Percentiles rank a stretch among this genome's conserved stretches.
Evolutionary conservation across 179 eudicot genomes (phyloP).

Genomic region (Heliamphora pulchella): DNA sequence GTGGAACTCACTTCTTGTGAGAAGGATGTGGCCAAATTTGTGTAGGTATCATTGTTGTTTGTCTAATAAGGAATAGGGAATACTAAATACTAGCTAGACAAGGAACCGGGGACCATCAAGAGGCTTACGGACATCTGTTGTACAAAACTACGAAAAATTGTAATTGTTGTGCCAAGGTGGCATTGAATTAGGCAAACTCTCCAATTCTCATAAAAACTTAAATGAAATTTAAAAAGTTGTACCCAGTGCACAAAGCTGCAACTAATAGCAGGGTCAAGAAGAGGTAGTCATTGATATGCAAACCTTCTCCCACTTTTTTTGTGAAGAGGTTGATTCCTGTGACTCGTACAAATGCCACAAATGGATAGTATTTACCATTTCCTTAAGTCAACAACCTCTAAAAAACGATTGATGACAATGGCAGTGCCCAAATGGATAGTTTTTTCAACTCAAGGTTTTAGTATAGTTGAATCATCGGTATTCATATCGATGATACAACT

Average conservation of each 20-base stretch:
- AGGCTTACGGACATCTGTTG: background rate
- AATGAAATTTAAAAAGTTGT: background rate
- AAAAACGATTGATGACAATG: too few relatives aligned
- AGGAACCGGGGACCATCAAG: background rate
- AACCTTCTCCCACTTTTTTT: background rate
- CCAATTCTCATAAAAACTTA: background rate
- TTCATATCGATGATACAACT: too few relatives aligned
- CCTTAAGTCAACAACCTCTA: too few relatives aligned
- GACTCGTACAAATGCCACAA: too few relatives aligned
- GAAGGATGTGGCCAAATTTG: too few relatives aligned
- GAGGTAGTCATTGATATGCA: background rate
- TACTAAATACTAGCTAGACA: background rate
- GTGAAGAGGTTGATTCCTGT: background rate
- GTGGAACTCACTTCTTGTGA: too few relatives aligned
- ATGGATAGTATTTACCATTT: too few relatives aligned
- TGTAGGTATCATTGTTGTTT: background rate
- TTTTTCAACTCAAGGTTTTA: too few relatives aligned
- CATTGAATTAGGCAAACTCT: background rate
- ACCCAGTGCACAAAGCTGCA: too few relatives aligned
- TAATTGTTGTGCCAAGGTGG: background rate
- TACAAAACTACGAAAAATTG: background rate
- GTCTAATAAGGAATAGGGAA: background rate
- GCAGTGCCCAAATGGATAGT: too few relatives aligned
- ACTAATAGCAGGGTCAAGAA: background rate
- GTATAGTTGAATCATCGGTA: too few relatives aligned